Evolutionary conservation across 495 filamentous ascomycete genomes (phyloP), one percentile per base, ranked within the genome.

Genomic region (Penicillium malachiteum): DNA sequence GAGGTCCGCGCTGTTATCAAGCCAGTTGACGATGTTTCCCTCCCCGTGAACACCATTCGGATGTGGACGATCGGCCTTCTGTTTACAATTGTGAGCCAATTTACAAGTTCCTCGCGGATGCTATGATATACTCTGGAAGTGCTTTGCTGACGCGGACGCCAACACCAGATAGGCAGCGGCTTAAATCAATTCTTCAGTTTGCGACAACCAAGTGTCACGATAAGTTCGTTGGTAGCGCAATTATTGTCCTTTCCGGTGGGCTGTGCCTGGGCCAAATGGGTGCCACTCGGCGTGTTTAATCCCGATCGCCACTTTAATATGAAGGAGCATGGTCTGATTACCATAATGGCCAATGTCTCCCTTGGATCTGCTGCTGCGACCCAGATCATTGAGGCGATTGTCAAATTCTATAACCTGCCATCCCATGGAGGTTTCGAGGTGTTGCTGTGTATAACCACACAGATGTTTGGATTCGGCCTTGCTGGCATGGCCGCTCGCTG

Each of bases 291-390:
- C 26, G 65, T 78, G 26, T 58, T 89, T 33, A 90, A 90, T 57
- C 86, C 86, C 6, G 84, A 88, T 10, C 86, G 83, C 72, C 60
- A 76, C 40, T 92, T 92, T 72, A 92, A 90, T 66, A 82, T 89
- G 68, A 92, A 92, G 63, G 87, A 90, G 63, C 88, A 92, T 74
- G 81, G 85, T 6, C 74, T 92, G 57, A 88, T 92, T 57, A 86
- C 87, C 6, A 84, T 91, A 57, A 92, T 91, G 81, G 57, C 87
- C 74, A 78, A 77, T 63, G 75, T 89, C 43, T 80, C 84, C 21
- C 62, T 78, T 30, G 82, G 76, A 12, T 82, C 84, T n/a, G 86
- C 85, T 3, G 85, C 87, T 44, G 84, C 86, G 16, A 89, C 86
- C 2, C 86, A 90, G 55, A 78, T 86, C 58, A 84, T 90, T 26